Evolutionary conservation across 2,329 filamentous ascomycete species (phyloP).

Genomic region (Epichloe glyceriae): DNA sequence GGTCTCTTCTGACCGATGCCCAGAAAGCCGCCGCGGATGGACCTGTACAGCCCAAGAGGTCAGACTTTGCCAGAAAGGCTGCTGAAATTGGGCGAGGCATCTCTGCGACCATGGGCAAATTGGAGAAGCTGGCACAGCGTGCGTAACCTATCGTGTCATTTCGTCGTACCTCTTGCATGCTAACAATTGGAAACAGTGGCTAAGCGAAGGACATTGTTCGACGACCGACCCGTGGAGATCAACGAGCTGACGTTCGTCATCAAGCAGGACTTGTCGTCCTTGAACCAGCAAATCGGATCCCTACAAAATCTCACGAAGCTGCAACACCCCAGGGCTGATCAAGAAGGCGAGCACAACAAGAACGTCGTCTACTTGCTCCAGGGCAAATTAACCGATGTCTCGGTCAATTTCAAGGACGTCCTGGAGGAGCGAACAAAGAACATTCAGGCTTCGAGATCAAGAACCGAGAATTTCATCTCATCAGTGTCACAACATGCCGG

Average conservation of each 20-base stretch:
- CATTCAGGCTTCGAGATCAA: constrained; percentile 81
- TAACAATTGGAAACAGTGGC: constrained; percentile 46
- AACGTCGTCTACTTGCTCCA: constrained; percentile 89
- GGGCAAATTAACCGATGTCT: constrained; percentile 83
- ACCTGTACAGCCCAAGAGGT: constrained; percentile 46
- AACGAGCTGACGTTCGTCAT: constrained; percentile 95
- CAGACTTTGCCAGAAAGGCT: constrained; percentile 85
- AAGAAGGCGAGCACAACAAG: constrained; percentile 95
- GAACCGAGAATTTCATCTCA: constrained; percentile 94
- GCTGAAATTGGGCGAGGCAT: constrained; percentile 89
- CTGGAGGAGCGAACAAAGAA: constrained; percentile 94
- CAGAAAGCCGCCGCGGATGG: constrained; percentile 53
- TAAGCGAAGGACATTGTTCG: constrained; percentile 93
- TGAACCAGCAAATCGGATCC: constrained; percentile 75
- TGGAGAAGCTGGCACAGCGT: constrained; percentile 84
- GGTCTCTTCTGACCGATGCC: constrained; percentile 63
- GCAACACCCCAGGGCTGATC: constrained; percentile 59
- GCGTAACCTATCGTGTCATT: constrained; percentile 18
- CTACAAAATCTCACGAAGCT: constrained; percentile 68
- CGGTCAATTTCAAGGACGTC: constrained; percentile 93
- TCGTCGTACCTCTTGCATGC: background rate
- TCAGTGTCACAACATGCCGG: constrained; percentile 70
- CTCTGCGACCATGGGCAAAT: constrained; percentile 81
- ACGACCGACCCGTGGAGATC: constrained; percentile 92
- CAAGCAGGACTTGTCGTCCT: constrained; percentile 80